A percentile compares a stretch with the other conserved stretches of the same genome.
phyloP scores from a whole-genome alignment of 2,329 filamentous ascomycete species.

The Neonectria coccinea region DNA sequence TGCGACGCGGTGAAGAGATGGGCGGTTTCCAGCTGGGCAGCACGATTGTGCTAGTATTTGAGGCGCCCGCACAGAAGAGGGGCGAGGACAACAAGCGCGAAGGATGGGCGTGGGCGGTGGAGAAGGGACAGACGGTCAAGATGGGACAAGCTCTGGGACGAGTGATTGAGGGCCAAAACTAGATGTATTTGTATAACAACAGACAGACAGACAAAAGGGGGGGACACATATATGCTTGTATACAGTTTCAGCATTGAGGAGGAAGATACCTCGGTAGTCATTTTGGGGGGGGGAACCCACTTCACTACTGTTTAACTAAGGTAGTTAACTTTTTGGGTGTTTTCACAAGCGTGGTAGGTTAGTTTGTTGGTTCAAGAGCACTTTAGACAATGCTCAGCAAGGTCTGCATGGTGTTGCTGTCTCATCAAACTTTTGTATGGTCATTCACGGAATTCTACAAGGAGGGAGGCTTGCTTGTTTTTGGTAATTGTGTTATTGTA shows the following conservation, averaged over 20 bases:
- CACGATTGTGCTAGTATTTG: constrained; percentile 95
- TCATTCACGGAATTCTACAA: not conserved
- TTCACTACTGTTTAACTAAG: not conserved
- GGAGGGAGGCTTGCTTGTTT: not conserved
- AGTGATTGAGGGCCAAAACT: constrained; percentile 66
- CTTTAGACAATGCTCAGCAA: not conserved
- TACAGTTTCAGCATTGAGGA: constrained; percentile 15
- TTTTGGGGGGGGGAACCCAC: not conserved
- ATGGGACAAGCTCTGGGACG: constrained; percentile 88
- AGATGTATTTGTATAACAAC: constrained; percentile 21
- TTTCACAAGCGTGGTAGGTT: not conserved
- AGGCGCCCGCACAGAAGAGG: constrained; percentile 78
- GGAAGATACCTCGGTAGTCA: constrained; percentile 24
- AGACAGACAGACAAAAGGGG: constrained; percentile 14
- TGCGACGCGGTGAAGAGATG: constrained; percentile 94
- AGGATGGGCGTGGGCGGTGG: constrained; percentile 87
- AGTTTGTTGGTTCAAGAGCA: too few species aligned
- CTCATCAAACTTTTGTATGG: not conserved
- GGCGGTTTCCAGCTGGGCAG: constrained; percentile 96
- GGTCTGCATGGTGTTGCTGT: not conserved
- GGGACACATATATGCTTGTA: constrained; percentile 23
- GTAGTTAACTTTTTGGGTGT: not conserved
- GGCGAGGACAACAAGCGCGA: constrained; percentile 66
- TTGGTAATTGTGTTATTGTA: constrained; percentile 12
- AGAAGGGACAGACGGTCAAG: constrained; percentile 88